A percentile compares a stretch with the other conserved stretches of the same genome.
These are phyloP conservation scores for Colletotrichum tabaci DNA, from an alignment of 2,329 filamentous ascomycete genomes.

Conservation along the genomic window DNA sequence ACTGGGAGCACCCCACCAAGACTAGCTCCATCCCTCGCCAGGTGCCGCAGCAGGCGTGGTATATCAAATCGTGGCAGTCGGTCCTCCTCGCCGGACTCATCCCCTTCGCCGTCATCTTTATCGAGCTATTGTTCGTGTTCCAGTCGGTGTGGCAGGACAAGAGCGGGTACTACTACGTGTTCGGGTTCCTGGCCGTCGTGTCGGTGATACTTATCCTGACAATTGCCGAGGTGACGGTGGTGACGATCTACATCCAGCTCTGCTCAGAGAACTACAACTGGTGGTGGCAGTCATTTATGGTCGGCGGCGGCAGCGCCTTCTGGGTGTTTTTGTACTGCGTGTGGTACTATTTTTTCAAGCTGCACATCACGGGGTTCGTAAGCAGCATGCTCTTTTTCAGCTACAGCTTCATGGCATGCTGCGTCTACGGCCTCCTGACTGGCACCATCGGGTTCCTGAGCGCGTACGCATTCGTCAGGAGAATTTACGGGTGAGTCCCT, in stretches of 20 bases:
- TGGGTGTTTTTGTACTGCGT: constrained; percentile 89
- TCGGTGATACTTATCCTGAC: constrained; percentile 80
- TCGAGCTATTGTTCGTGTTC: constrained; percentile 89
- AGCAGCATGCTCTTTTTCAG: constrained; percentile 87
- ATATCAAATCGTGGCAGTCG: constrained; percentile 74
- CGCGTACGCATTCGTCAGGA: constrained; percentile 86
- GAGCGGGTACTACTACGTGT: constrained; percentile 92
- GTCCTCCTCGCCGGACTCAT: constrained; percentile 82
- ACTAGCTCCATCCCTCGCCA: constrained; percentile 80
- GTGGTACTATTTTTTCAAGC: constrained; percentile 86
- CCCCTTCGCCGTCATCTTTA: constrained; percentile 90
- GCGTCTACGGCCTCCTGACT: constrained; percentile 84
- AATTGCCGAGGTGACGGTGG: constrained; percentile 86
- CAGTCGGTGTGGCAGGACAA: constrained; percentile 93
- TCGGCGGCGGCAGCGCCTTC: constrained; percentile 81
- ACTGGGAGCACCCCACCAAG: constrained; percentile 88
- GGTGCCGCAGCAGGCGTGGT: constrained; percentile 83
- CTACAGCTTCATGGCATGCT: constrained; percentile 86
- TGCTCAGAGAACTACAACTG: constrained; percentile 90
- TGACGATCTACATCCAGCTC: constrained; percentile 86
- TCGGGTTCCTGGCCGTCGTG: constrained; percentile 86
- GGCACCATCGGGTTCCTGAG: constrained; percentile 89
- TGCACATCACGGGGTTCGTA: constrained; percentile 86
- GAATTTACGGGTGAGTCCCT: constrained; percentile 80
- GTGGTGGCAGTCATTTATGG: constrained; percentile 92